phyloP scores from a whole-genome alignment of 805 yeast species.

The Tetrapisispora iriomotensis region DNA sequence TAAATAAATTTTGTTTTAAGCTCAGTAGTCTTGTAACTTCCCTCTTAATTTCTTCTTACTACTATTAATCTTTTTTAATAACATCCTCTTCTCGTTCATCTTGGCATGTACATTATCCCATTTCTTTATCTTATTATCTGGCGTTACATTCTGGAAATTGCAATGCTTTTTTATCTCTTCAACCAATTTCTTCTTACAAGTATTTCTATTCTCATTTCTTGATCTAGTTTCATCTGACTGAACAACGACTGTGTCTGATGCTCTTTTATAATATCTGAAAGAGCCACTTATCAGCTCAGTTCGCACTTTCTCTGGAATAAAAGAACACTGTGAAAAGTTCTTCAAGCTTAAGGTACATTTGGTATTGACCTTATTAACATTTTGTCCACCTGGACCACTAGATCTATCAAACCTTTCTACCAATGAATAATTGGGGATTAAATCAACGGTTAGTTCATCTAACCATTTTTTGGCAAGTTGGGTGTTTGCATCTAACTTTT shows the following conservation, averaged over 20 bases:
- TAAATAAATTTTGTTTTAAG: background rate
- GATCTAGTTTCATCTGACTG: constrained; percentile 53
- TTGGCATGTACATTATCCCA: constrained; percentile 37
- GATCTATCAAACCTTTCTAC: constrained; percentile 36
- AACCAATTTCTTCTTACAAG: constrained; percentile 52
- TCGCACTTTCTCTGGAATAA: constrained; percentile 52
- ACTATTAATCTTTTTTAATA: constrained; percentile 30
- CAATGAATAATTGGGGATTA: constrained; percentile 18
- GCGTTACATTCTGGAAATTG: constrained; percentile 39
- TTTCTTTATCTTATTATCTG: constrained; percentile 36
- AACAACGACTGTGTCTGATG: constrained; percentile 43
- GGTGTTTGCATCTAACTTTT: background rate
- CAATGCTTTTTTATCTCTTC: constrained; percentile 40
- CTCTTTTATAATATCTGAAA: constrained; percentile 46
- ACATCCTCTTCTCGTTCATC: constrained; percentile 30
- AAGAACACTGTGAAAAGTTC: constrained; percentile 37
- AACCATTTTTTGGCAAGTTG: constrained; percentile 27
- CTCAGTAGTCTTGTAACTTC: constrained; percentile 3
- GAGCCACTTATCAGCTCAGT: constrained; percentile 32
- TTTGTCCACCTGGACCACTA: constrained; percentile 84
- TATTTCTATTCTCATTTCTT: constrained; percentile 44
- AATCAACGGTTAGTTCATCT: constrained; percentile 33
- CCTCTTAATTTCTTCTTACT: constrained; percentile 32
- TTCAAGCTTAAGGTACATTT: constrained; percentile 49
- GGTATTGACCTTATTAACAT: constrained; percentile 61